Base-by-base conservation (phyloP, 2,329 filamentous ascomycete genomes). In the Coniochaeta ligniaria region DNA sequence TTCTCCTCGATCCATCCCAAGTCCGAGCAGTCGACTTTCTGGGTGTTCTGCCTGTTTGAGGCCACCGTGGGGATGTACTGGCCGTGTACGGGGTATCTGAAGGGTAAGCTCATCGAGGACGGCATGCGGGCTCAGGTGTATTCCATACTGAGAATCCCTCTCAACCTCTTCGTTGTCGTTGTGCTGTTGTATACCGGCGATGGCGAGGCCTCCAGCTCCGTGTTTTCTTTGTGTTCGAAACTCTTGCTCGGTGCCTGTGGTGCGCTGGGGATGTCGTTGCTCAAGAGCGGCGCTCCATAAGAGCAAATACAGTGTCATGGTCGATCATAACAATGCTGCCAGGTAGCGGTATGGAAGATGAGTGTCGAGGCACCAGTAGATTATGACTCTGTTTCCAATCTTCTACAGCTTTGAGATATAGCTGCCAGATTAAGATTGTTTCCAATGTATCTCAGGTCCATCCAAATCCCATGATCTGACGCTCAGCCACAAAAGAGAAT, bases 1-100 rank as follows among this genome's bases (percentile, higher is more conserved):
- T 71, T 78, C 43, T 66, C 76, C 28, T 73, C 78, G 11, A 73
- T 76, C 7, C 66, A 80, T 1, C 60, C 78, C 12, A 73, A 76
- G 63, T 71, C 72, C 35, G 78, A 81, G 66, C 64, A 67, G 2
- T 52, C 77, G 6, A 75, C 80, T 0, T 82, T 87, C 64, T 84
- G 80, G 78, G 75, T 76, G 7, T 84, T 87, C 66, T 84, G 81
- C 65, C 62, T 83, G 1, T 80, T 86, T 58, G 83, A 87, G 67
- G 72, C 75, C 11, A 83, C 81, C 66, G 78, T 85, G 20, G 84
- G 83, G 5, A 72, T 81, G 43, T 87, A 86, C 66, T 85, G 77
- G 65, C 84, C 83, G 0, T 78, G 76, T 60, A 82, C 85, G 68
- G 80, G 77, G 1, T 80, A 78, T 56, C 66, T 85, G 60, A 86